phyloP scores from a whole-genome alignment of 192 early-diverging fungal species.

The Jimgerdemannia flammicorona region DNA sequence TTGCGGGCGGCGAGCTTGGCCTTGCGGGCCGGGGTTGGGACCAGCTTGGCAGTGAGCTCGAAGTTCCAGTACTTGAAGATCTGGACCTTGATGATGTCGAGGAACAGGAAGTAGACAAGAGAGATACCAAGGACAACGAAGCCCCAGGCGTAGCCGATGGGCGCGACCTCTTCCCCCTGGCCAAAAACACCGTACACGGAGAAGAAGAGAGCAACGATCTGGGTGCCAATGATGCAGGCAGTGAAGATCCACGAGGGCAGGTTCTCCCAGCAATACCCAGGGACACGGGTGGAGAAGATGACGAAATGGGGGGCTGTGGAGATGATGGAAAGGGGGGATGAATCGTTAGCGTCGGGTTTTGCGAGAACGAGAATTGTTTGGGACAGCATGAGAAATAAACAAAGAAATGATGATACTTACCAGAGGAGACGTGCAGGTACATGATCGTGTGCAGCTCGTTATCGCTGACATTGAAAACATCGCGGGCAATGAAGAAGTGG shows the following conservation, averaged over 20 bases:
- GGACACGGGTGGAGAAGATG: slow-evolving; percentile 82
- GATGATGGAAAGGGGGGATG: neutral
- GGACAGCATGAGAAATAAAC: neutral
- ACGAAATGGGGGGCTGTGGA: slow-evolving; percentile 70
- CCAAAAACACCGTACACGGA: slow-evolving; percentile 60
- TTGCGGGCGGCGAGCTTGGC: slow-evolving; percentile 50
- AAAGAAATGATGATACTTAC: slow-evolving; percentile 11
- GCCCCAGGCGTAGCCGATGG: slow-evolving; percentile 60
- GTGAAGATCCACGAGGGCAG: slow-evolving; percentile 70
- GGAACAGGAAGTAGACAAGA: slow-evolving; percentile 65
- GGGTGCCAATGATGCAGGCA: slow-evolving; percentile 71
- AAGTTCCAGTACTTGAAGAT: slow-evolving; percentile 79
- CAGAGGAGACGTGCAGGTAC: slow-evolving; percentile 82
- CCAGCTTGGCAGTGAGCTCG: slow-evolving; percentile 77
- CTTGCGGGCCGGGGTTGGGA: slow-evolving; percentile 60
- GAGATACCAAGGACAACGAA: slow-evolving; percentile 64
- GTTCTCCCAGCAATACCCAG: slow-evolving; percentile 78
- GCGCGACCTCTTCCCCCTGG: slow-evolving; percentile 15
- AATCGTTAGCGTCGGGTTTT: too few relatives aligned
- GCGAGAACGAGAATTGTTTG: too few relatives aligned
- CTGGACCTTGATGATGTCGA: slow-evolving; percentile 82
- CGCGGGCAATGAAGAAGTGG: slow-evolving; percentile 71
- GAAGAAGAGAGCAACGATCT: slow-evolving; percentile 80
- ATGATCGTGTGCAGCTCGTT: slow-evolving; percentile 75
- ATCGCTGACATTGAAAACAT: slow-evolving; percentile 48